Percentiles rank a stretch among this genome's conserved stretches.
phyloP scores from a whole-genome alignment of 148 eudicot genomes.

The Heliosperma pusillum region DNA sequence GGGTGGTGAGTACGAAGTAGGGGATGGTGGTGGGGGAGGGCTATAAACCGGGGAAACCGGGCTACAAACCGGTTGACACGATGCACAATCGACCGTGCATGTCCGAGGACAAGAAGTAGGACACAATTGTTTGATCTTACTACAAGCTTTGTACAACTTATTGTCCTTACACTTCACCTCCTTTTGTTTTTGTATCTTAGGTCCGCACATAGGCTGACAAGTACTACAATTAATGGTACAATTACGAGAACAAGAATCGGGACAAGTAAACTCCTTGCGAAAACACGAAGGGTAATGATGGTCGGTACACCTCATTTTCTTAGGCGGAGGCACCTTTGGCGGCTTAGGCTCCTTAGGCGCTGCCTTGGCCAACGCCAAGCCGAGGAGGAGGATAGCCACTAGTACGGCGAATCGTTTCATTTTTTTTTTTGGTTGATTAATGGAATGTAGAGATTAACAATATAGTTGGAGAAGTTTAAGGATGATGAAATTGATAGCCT shows the following conservation, averaged over 20 bases:
- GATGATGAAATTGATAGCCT: background rate
- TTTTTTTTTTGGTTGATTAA: background rate
- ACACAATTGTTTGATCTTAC: slow-evolving; percentile 18
- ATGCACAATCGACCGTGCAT: slow-evolving; percentile 12
- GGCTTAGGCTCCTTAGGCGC: slow-evolving; percentile 13
- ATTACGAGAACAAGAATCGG: slow-evolving; percentile 7
- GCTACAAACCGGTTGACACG: slow-evolving; percentile 27
- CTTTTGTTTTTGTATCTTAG: slow-evolving; percentile 21
- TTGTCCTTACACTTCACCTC: slow-evolving; percentile 24
- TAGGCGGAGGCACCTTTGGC: slow-evolving; percentile 11
- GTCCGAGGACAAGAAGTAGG: slow-evolving; percentile 32
- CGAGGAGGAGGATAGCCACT: slow-evolving; percentile 1
- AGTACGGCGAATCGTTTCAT: slow-evolving; percentile 1
- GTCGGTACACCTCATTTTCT: slow-evolving; percentile 21
- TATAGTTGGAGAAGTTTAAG: background rate
- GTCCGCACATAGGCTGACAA: slow-evolving; percentile 14
- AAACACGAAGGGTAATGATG: slow-evolving; percentile 9
- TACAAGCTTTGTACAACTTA: slow-evolving; percentile 18
- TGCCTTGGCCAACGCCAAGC: slow-evolving; percentile 14
- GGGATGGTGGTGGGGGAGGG: background rate
- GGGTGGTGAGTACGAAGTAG: background rate
- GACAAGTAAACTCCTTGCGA: slow-evolving; percentile 1
- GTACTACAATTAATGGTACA: slow-evolving; percentile 5
- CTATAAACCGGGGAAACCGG: background rate
- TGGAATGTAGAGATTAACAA: background rate